Conservation (phyloP, 2,329 filamentous ascomycete species). For the Fusarium veterinarium region DNA sequence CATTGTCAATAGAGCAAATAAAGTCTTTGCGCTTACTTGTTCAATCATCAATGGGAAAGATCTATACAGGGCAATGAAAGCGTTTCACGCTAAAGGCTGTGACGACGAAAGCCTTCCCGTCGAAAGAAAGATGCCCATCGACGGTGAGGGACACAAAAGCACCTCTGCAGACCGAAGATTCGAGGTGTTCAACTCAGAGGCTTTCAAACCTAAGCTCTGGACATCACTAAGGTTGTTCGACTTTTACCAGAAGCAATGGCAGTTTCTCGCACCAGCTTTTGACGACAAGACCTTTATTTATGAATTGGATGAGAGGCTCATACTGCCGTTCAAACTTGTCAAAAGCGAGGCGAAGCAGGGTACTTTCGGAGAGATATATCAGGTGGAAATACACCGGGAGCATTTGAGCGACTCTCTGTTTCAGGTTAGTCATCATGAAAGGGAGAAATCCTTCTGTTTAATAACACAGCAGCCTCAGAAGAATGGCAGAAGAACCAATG, state of each 20-base stretch:
- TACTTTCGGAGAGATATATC: constrained; percentile 10
- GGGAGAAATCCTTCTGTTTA: not conserved
- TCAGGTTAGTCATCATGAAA: not conserved
- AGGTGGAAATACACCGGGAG: not conserved
- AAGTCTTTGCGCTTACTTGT: not conserved
- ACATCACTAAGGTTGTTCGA: constrained; percentile 22
- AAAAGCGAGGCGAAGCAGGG: not conserved
- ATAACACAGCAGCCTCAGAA: not conserved
- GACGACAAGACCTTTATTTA: not conserved
- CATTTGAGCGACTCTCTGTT: not conserved
- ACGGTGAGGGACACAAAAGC: no score
- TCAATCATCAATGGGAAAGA: not conserved
- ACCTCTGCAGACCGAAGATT: not conserved
- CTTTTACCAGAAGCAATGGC: constrained; percentile 1
- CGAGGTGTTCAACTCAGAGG: not conserved
- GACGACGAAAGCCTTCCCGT: not conserved
- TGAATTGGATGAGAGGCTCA: not conserved
- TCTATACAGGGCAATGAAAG: not conserved
- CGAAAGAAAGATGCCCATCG: not conserved
- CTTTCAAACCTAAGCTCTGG: not conserved
- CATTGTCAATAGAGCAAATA: not conserved
- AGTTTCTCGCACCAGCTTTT: not conserved
- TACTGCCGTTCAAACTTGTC: not conserved
- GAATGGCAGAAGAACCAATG: not conserved
- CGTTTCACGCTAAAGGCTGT: not conserved